These are phyloP conservation scores for Sporothrix phasma DNA, from an alignment of 2,329 filamentous ascomycete genomes.

Conservation along the genomic window DNA sequence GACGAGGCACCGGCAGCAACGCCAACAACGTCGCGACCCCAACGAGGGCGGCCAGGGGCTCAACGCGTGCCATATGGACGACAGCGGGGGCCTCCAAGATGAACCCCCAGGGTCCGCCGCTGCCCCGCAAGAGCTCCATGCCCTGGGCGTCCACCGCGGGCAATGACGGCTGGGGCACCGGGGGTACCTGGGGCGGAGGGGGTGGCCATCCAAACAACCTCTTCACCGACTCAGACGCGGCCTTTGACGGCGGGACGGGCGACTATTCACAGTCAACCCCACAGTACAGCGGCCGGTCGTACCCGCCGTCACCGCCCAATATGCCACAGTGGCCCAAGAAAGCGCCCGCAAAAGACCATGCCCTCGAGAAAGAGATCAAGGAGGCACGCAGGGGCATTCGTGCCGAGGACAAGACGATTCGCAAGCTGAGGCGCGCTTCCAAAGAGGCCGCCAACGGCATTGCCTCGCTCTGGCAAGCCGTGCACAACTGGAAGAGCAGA, in stretches of 20 bases:
- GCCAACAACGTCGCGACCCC: neutral
- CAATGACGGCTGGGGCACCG: no score
- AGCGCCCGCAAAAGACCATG: neutral
- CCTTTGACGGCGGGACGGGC: neutral
- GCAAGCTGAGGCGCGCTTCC: neutral
- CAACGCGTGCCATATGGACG: neutral
- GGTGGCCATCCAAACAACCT: no score
- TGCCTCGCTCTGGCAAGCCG: neutral
- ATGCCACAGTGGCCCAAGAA: neutral
- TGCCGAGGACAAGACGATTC: neutral
- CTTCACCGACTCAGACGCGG: neutral
- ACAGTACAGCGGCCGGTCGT: neutral
- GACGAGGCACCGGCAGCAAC: neutral
- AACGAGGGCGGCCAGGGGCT: neutral
- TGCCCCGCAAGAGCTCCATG: neutral
- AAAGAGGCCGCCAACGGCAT: neutral
- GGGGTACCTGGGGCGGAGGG: no score
- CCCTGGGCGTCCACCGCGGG: neutral
- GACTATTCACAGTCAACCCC: neutral
- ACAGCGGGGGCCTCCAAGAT: neutral
- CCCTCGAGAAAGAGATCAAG: constrained; percentile 14
- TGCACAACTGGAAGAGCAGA: neutral
- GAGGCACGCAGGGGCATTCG: constrained; percentile 6
- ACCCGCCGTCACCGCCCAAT: constrained; percentile 3
- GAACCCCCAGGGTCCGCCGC: neutral